A percentile compares a stretch with the other conserved stretches of the same genome.
Conservation (phyloP, 2,329 filamentous ascomycete species). For the Diaporthe sp. region DNA sequence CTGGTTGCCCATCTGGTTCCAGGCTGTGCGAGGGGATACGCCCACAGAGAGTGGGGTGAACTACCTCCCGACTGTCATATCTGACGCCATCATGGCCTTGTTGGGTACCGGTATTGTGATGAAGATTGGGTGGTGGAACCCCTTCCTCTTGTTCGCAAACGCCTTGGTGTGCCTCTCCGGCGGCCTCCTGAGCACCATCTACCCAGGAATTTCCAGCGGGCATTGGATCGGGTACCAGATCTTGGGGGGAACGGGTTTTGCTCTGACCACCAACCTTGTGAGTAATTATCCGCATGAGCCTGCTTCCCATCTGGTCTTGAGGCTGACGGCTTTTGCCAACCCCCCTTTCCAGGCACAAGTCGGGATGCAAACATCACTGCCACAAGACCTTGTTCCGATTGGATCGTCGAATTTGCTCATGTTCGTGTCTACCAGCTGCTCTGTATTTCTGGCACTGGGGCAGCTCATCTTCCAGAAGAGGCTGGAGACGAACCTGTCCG, state of each 20-base stretch:
- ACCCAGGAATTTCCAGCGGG: conserved; percentile 47
- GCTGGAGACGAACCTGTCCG: conserved; percentile 42
- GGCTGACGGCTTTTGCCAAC: neutral
- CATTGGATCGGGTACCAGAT: conserved; percentile 64
- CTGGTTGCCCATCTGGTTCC: conserved; percentile 66
- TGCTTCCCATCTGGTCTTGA: neutral
- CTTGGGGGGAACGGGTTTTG: conserved; percentile 60
- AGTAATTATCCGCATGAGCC: too few species aligned
- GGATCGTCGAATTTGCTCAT: neutral
- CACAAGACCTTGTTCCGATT: neutral
- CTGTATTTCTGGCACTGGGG: conserved; percentile 61
- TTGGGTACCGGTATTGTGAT: conserved; percentile 50
- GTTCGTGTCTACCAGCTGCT: conserved; percentile 48
- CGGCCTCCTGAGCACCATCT: conserved; percentile 56
- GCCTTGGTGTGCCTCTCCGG: conserved; percentile 53
- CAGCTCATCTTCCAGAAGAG: conserved; percentile 58
- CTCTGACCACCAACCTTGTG: conserved; percentile 47
- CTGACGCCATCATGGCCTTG: conserved; percentile 51
- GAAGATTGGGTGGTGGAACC: conserved; percentile 51
- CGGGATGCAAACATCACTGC: neutral
- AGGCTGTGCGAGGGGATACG: conserved; percentile 57
- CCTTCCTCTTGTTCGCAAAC: conserved; percentile 48
- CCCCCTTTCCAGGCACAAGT: conserved; percentile 48
- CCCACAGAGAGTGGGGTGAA: conserved; percentile 56
- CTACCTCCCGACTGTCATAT: conserved; percentile 55